Base-by-base conservation (phyloP, 2,329 filamentous ascomycete genomes). In the Calonectria pseudoreteaudii region DNA sequence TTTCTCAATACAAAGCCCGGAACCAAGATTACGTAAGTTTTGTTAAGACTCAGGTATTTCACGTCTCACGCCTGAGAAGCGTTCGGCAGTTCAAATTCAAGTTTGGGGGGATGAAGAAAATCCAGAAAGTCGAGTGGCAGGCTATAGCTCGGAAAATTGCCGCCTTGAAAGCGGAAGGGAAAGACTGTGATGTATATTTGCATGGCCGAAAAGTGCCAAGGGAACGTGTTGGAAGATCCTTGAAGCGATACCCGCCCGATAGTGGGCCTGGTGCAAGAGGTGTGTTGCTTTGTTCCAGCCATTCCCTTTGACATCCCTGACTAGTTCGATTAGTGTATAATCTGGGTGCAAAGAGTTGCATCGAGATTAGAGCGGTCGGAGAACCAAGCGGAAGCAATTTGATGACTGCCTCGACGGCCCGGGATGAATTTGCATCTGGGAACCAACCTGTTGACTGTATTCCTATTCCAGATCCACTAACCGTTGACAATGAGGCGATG, bases 41-140 rank as follows among this genome's bases (percentile, higher is more conserved):
- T 23, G 0, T 47, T 14, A 9, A 14, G 7, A 7, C 41, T 3
- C 18, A 31, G 2, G 5, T 23, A 4, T 5, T 23, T 26, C 23
- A 49, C 16, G 2, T 13, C 41, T 30, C 28, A 14, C 20, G 4
- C 8, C 5, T 13, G 11, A 23, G 14, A 30, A 65, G 60, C 1
- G 5, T 65, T 28, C 38, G 41, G 18, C 31, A 65, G 41, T 65
- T 65, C 41, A 65, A 65, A 49, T 14, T 4, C 14, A n/a, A 49
- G 28, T 65, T 49, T 23, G 60, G 60, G 3, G 30, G 28, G 9
- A 8, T 65, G 41, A 65, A 65, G 16, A 65, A 65, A 5, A 26
- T 65, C 16, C 60, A 49, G 34, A 28, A n/a, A 3, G 23, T 8
- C n/a, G 60, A 65, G 20, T 65, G 60, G 60, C 38, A 20, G 23